A percentile compares a stretch with the other conserved stretches of the same genome.
These are phyloP conservation scores for Amyloporia xantha DNA, from an alignment of 768 basidiomycete species.

Conservation along the genomic window DNA sequence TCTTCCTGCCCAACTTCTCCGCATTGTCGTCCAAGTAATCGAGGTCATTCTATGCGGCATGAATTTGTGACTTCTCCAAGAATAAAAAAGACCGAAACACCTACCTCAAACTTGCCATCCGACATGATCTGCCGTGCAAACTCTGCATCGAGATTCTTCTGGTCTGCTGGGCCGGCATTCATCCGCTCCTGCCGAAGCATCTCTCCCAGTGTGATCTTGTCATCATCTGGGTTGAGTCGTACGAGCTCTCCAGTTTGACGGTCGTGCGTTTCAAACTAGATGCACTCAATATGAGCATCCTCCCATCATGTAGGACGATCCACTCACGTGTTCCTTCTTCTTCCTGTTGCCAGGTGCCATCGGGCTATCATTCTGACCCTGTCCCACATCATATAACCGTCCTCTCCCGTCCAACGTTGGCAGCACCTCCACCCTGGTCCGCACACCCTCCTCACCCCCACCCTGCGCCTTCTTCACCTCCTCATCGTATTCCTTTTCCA, in stretches of 20 bases:
- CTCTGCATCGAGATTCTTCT: constrained; percentile 87
- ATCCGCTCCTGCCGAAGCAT: constrained; percentile 92
- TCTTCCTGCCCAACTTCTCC: constrained; percentile 84
- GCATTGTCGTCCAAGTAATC: constrained; percentile 98
- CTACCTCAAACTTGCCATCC: constrained; percentile 82
- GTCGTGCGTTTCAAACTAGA: constrained; percentile 82
- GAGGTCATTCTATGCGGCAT: constrained; percentile 56
- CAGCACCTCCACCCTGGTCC: constrained; percentile 71
- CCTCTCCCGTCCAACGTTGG: constrained; percentile 86
- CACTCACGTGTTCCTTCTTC: constrained; percentile 64
- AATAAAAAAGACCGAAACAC: constrained; percentile 11
- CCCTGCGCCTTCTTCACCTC: constrained; percentile 44
- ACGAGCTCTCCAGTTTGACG: constrained; percentile 85
- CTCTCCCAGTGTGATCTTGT: constrained; percentile 78
- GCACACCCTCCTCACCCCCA: constrained; percentile 33
- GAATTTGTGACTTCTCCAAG: neutral
- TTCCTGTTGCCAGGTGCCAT: constrained; percentile 62
- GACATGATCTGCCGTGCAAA: constrained; percentile 83
- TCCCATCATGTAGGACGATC: constrained; percentile 1
- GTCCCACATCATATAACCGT: constrained; percentile 85
- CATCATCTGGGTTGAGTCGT: constrained; percentile 88
- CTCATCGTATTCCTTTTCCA: constrained; percentile 83
- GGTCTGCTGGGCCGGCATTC: constrained; percentile 81
- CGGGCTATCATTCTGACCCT: constrained; percentile 54
- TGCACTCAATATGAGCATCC: neutral